Evolutionary conservation across 306 rosid genomes (phyloP), one percentile per base, ranked within the genome.

Genomic region (Purshia tridentata): DNA sequence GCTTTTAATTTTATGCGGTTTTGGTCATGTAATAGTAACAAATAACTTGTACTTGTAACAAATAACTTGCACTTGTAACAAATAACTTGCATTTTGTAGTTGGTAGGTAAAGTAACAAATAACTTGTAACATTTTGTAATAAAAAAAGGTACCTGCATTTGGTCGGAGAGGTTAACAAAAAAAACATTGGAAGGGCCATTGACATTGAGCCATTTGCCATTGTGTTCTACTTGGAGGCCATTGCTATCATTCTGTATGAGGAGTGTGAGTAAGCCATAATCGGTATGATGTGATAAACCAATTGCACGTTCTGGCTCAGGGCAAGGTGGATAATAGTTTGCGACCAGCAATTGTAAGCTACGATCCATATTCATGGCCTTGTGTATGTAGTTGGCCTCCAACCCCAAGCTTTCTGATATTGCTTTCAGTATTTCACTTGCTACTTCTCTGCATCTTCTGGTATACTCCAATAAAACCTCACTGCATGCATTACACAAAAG

Each of bases 191-290:
- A 82, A 52, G 64, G 60, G 65, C 88, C 77, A 29, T 63, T 58
- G 42, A 88, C 90, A 65, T 81, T 81, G 78, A 90, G 77, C 91
- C 91, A 88, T 20, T 81, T 88, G 16, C 76, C 84, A 37, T 86
- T 80, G 72, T 83, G 90, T 60, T 76, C 81, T 9, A 86, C 72
- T 84, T 90, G 96, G 70, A 90, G 90, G 71, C 91, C 91, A 64
- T 69, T 54, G 40, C 88, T 71, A 6, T 87, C 93, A 44, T 88
- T 90, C 46, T 86, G 87, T 10, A 74, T 63, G 53, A 88, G 82
- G 23, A 85, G 61, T 69, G 86, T 86, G 35, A 29, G 35, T 29
- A 22, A 48, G 18, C 6, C 18, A 48, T 67, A 13, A 8, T 62
- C 67, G 0, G 67, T 62, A 19, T 62, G 67, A 14, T 47, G 22